Percentiles rank a stretch among this genome's conserved stretches.
Evolutionary conservation across 2,329 filamentous ascomycete genomes (phyloP).

Genomic region (Dothidotthia symphoricarpi): DNA sequence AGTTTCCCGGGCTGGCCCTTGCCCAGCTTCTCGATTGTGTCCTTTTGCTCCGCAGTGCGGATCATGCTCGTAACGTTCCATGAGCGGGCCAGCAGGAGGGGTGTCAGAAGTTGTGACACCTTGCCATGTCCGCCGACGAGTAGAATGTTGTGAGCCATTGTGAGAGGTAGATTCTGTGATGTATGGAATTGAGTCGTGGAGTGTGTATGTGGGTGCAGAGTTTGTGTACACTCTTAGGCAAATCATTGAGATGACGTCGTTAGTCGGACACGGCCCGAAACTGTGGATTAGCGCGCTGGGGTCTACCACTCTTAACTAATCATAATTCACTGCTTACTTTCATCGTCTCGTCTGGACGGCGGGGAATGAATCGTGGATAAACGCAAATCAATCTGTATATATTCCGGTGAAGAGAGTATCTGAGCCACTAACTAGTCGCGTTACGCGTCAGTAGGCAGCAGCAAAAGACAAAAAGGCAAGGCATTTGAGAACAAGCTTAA

Average conservation of each 20-base stretch:
- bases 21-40: conserved; percentile 62
- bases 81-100: conserved; percentile 68
- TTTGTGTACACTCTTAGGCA: not conserved
- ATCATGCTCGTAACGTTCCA: conserved; percentile 80
- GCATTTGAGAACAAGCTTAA: too few species aligned
- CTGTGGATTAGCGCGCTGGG: too few species aligned
- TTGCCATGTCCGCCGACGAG: conserved; percentile 82
- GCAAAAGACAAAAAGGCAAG: too few species aligned
- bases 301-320: too few species aligned
- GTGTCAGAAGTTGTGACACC: conserved; percentile 70
- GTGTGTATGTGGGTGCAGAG: not conserved
- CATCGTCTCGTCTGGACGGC: too few species aligned
- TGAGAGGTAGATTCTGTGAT: not conserved
- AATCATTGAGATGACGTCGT: conserved; percentile 16
- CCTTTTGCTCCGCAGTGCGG: conserved; percentile 66
- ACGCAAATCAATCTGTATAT: too few species aligned
- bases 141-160: conserved; percentile 53
- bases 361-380: too few species aligned
- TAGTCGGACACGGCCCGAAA: conserved; percentile 4
- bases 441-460: too few species aligned
- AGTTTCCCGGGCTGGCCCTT: conserved; percentile 61
- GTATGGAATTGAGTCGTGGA: not conserved
- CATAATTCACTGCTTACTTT: too few species aligned
- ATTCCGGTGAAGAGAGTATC: too few species aligned
- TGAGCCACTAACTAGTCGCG: too few species aligned